phyloP scores from a whole-genome alignment of 2,329 filamentous ascomycete genomes.

The Talaromyces albobiverticillius region DNA sequence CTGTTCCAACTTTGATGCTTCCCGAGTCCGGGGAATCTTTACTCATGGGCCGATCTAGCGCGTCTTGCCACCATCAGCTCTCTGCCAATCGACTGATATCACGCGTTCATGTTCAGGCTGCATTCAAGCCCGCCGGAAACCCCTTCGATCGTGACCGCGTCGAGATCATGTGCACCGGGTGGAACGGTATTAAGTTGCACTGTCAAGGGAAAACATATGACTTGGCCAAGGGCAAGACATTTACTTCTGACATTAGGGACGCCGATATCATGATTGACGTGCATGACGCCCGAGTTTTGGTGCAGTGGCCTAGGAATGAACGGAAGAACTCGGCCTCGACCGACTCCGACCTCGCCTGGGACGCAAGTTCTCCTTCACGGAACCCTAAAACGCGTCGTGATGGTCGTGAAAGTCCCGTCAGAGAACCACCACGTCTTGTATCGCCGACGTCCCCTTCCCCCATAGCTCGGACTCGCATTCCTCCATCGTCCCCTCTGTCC shows the following conservation, averaged over 20 bases:
- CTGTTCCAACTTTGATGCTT: slow-evolving; percentile 78
- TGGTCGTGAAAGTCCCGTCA: slow-evolving; percentile 49
- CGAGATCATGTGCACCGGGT: slow-evolving; percentile 87
- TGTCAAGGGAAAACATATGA: slow-evolving; percentile 87
- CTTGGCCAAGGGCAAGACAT: slow-evolving; percentile 80
- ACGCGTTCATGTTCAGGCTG: slow-evolving; percentile 85
- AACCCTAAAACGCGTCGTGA: slow-evolving; percentile 25
- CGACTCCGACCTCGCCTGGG: slow-evolving; percentile 69
- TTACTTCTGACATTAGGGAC: slow-evolving; percentile 82
- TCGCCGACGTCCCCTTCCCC: slow-evolving; percentile 77
- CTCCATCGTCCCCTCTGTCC: slow-evolving; percentile 41
- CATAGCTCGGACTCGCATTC: slow-evolving; percentile 46
- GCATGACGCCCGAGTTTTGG: slow-evolving; percentile 82
- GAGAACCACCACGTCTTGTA: slow-evolving; percentile 59
- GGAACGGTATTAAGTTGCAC: slow-evolving; percentile 93
- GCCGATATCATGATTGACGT: slow-evolving; percentile 94
- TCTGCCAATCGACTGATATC: slow-evolving; percentile 91
- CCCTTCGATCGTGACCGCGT: slow-evolving; percentile 72
- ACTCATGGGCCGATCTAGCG: slow-evolving; percentile 88
- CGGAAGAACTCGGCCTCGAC: slow-evolving; percentile 50
- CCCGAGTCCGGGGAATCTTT: slow-evolving; percentile 76
- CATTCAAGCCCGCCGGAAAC: slow-evolving; percentile 69
- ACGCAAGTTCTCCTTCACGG: slow-evolving; percentile 49
- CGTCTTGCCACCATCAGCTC: slow-evolving; percentile 92
- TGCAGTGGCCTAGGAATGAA: slow-evolving; percentile 74